Percentiles rank a stretch among this genome's conserved stretches.
phyloP scores from a whole-genome alignment of 225 moss, liverwort and hornwort genomes.

The Pleurozium schreberi region DNA sequence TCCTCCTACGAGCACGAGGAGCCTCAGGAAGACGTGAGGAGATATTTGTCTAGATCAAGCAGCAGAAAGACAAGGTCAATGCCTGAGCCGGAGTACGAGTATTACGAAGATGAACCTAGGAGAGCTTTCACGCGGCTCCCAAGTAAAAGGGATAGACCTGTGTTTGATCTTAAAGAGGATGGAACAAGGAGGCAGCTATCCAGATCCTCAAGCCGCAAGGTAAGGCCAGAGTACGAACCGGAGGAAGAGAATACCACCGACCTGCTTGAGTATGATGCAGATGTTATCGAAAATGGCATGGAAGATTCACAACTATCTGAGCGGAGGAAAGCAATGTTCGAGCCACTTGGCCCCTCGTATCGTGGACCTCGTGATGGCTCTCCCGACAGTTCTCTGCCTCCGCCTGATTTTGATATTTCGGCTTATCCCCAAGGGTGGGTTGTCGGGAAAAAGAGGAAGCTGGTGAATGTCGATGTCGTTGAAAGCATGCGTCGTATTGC shows the following conservation, averaged over 20 bases:
- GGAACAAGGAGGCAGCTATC: constrained; percentile 45
- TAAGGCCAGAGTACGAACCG: constrained; percentile 19
- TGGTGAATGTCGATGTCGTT: constrained; percentile 98
- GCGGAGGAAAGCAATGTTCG: constrained; percentile 85
- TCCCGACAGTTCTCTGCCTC: constrained; percentile 76
- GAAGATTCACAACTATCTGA: constrained; percentile 77
- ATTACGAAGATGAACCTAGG: constrained; percentile 37
- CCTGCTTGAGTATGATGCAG: constrained; percentile 51
- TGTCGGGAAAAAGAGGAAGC: constrained; percentile 94
- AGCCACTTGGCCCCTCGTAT: constrained; percentile 80
- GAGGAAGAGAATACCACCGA: constrained; percentile 30
- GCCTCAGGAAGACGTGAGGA: constrained; percentile 43
- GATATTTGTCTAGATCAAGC: constrained; percentile 33
- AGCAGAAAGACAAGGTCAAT: constrained; percentile 46
- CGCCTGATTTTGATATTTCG: constrained; percentile 84
- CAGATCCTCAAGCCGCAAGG: constrained; percentile 41
- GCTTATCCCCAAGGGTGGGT: constrained; percentile 96
- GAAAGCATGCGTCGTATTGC: constrained; percentile 99
- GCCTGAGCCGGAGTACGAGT: constrained; percentile 39
- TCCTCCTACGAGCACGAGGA: constrained; percentile 46
- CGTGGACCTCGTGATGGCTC: constrained; percentile 76
- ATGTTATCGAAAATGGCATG: constrained; percentile 54
- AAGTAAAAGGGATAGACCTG: constrained; percentile 39
- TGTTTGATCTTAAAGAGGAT: constrained; percentile 48
- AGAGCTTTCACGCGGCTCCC: constrained; percentile 23